A percentile compares a stretch with the other conserved stretches of the same genome.
These are phyloP conservation scores for Ceratocystis diversiconidia DNA, from an alignment of 2,329 filamentous ascomycete species.

Conservation along the genomic window DNA sequence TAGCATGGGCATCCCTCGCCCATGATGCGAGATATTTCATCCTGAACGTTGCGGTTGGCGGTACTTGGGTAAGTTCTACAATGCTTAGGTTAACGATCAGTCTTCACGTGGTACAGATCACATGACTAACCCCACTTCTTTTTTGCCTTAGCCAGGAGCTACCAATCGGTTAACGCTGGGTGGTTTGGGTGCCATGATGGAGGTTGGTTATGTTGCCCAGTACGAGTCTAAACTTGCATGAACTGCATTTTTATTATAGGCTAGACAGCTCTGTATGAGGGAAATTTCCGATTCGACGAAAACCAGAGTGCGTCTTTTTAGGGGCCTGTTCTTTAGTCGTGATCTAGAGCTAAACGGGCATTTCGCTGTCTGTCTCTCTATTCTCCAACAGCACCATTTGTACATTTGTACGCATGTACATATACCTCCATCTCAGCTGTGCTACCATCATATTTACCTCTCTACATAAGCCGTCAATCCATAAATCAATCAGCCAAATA, in stretches of 20 bases:
- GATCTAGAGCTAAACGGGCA: neutral
- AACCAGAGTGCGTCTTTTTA: too few species aligned
- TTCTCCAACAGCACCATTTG: neutral
- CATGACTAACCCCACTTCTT: constrained; percentile 12
- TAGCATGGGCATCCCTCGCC: constrained; percentile 36
- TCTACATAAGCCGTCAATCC: neutral
- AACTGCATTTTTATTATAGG: too few species aligned
- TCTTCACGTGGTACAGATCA: constrained; percentile 1
- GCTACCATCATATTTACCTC: neutral
- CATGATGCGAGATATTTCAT: constrained; percentile 38
- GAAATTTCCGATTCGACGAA: neutral
- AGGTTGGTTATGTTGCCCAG: constrained; percentile 22
- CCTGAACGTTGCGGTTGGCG: constrained; percentile 42
- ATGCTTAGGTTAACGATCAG: neutral
- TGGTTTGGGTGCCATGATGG: constrained; percentile 25
- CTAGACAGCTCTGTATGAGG: neutral
- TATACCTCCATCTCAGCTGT: neutral
- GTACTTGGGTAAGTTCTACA: constrained; percentile 33
- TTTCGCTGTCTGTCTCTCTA: neutral
- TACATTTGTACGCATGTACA: neutral
- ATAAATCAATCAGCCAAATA: neutral
- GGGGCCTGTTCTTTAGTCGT: neutral
- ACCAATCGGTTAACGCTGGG: constrained; percentile 34
- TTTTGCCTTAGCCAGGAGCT: constrained; percentile 30
- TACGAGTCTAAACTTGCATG: constrained; percentile 16